Evolutionary conservation across 768 basidiomycete species (phyloP).

Genomic region (Amanita phalloides): DNA sequence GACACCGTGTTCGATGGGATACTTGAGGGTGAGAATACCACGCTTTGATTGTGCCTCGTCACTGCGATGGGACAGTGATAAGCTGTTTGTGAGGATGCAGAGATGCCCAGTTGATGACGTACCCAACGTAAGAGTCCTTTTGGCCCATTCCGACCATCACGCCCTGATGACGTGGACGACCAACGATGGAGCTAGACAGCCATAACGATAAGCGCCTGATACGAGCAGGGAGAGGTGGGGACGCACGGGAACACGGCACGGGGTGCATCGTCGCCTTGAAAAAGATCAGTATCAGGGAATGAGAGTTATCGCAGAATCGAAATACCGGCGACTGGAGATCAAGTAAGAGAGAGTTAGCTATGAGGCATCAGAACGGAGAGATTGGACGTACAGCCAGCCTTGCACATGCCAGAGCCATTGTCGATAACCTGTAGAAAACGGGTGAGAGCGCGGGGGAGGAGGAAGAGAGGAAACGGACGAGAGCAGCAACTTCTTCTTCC

Average conservation of each 20-base stretch:
- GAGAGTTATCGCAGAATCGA: conserved; percentile 5
- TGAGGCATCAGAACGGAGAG: not conserved
- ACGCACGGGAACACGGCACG: conserved; percentile 94
- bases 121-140: conserved; percentile 97
- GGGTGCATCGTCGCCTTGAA: conserved; percentile 76
- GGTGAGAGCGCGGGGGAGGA: not conserved
- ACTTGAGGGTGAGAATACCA: conserved; percentile 88
- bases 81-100: not conserved
- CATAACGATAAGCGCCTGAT: not conserved
- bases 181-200: conserved; percentile 70
- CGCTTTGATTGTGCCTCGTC: conserved; percentile 93
- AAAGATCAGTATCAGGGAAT: conserved; percentile 13
- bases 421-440: conserved; percentile 56
- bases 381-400: conserved; percentile 84
- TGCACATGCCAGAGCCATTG: conserved; percentile 99
- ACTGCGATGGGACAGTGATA: conserved; percentile 26
- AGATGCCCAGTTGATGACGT: conserved; percentile 14
- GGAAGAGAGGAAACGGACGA: conserved; percentile 36
- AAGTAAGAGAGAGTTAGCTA: conserved; percentile 9
- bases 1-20: conserved; percentile 90
- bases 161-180: conserved; percentile 89
- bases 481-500: conserved; percentile 39
- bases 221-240: not conserved
- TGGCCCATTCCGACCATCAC: conserved; percentile 97
- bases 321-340: conserved; percentile 51